Conservation (phyloP, 257 asterid species). For the Solanum rostratum region DNA sequence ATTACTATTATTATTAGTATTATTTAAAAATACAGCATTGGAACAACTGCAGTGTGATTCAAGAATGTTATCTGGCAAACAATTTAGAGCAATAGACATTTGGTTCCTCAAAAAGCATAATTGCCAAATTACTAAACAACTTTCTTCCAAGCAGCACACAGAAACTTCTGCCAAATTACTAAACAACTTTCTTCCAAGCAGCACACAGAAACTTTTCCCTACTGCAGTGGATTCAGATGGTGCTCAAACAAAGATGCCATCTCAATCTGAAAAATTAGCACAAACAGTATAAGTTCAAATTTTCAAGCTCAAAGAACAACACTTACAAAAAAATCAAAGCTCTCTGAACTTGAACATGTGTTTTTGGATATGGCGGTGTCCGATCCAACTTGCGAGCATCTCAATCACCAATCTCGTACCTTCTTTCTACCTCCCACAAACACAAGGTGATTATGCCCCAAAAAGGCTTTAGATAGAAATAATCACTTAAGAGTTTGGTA, state of each 20-base stretch:
- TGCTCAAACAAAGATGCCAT: slow-evolving; percentile 90
- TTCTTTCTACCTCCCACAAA: not conserved
- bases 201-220: not conserved
- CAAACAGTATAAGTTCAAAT: not conserved
- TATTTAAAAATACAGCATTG: not conserved
- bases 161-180: not conserved
- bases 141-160: not conserved
- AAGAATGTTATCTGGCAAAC: not conserved
- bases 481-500: not conserved
- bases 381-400: not conserved
- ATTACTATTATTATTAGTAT: not conserved
- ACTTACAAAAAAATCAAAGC: not conserved
- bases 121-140: not conserved
- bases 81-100: not conserved
- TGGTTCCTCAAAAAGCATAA: not conserved
- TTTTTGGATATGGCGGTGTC: not conserved
- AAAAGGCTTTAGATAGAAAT: not conserved
- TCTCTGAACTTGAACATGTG: not conserved
- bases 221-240: slow-evolving; percentile 41
- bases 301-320: not conserved
- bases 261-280: slow-evolving; percentile 60
- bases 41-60: not conserved
- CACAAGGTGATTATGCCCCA: not conserved
- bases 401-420: not conserved
- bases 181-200: not conserved